These are phyloP conservation scores for Ceratocystis alfenasii DNA, from an alignment of 2,329 filamentous ascomycete genomes.

Conservation along the genomic window DNA sequence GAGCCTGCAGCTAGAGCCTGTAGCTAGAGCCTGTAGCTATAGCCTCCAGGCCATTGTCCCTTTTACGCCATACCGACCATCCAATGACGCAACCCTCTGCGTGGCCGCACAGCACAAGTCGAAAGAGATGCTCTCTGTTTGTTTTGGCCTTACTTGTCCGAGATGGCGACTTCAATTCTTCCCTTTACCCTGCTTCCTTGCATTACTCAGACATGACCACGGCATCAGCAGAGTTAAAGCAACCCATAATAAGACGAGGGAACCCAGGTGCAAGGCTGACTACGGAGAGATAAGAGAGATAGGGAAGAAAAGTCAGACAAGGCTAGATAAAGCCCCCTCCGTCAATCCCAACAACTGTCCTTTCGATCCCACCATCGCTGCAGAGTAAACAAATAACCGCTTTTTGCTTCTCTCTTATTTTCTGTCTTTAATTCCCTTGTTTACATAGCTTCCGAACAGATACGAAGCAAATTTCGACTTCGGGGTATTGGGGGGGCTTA, in stretches of 20 bases:
- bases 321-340: neutral
- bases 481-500: neutral
- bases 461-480: neutral
- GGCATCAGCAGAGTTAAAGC: neutral
- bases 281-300: neutral
- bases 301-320: neutral
- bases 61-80: neutral
- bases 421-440: neutral
- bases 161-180: neutral
- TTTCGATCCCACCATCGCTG: neutral
- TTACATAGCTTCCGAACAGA: neutral
- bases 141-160: neutral
- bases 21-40: too few relatives aligned
- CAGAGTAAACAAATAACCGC: too few relatives aligned
- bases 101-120: neutral
- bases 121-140: neutral
- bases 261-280: neutral
- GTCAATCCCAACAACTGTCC: neutral
- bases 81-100: constrained; percentile 3
- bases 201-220: neutral
- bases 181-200: constrained; percentile 1
- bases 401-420: neutral
- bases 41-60: neutral
- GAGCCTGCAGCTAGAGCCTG: too few relatives aligned
- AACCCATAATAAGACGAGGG: neutral